Base-by-base conservation (phyloP, 1,284 basidiomycete species). In the Ustilago crameri region DNA sequence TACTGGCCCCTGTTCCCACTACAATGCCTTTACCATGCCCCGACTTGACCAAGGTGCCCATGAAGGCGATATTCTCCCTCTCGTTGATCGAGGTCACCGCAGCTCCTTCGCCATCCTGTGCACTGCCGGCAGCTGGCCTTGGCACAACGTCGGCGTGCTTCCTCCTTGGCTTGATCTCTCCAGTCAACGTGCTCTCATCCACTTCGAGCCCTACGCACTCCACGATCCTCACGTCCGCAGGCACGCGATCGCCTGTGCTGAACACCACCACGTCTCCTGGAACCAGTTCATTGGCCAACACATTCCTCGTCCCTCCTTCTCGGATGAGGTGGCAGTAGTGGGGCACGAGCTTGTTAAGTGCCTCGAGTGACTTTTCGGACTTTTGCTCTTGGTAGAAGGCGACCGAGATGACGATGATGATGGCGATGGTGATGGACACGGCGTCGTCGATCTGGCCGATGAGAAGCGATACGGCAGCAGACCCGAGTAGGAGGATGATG, bases 361-460 rank as follows among this genome's bases (percentile, higher is more conserved):
- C 93, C 84, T 96, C 93, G 24, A 98, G 86, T 55, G 91, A 93
- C 85, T 97, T 91, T 84, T 98, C 95, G 0, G 94, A 97, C 40
- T 95, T 88, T 70, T 91, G 90, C 85, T 98, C 95, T 84, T 98
- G 95, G 35, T 97, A 90, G 79, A 97, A 97, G 0, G 93, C 95
- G 63, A 98, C 95, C 20, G 93, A 93, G 17, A 98, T 86, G 26
- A 98, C 95, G 63, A 98, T 97, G 26, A 91, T 84, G 20, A 98
- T 91, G 30, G 95, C 95, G n/a, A 95, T 87, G 5, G 92, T 90
- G 63, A 98, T 98, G 81, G 93, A 94, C 63, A 94, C 85, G 1
- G 95, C 95, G 80, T 98, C 95, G 82, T 98, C 94, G 41, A 91
- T 86, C 79, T 97, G 95, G 22, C 95, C 94, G 88, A 97, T 92